Percentiles rank a stretch among this genome's conserved stretches.
Conservation (phyloP, 805 yeast species). For the Metschnikowia gruessii region DNA sequence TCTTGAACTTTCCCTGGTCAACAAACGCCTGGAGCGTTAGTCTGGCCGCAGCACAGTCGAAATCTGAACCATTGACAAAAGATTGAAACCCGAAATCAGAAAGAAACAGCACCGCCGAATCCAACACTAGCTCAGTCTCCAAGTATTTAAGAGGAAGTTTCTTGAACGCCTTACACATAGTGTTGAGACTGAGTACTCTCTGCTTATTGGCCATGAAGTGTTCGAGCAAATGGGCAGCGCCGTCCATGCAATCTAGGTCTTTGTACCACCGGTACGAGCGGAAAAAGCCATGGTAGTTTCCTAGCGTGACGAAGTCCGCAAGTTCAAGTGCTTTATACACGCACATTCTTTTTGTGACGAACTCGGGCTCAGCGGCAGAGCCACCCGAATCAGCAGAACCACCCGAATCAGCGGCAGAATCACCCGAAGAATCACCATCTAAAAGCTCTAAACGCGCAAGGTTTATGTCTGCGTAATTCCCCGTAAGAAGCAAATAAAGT, state of each 20-base stretch:
- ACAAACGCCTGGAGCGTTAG: conserved; percentile 35
- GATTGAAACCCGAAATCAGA: conserved; percentile 34
- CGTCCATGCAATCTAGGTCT: conserved; percentile 4
- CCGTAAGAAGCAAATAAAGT: conserved; percentile 71
- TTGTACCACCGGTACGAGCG: conserved; percentile 12
- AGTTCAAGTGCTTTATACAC: conserved; percentile 16
- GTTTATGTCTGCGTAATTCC: conserved; percentile 55
- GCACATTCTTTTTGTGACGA: conserved; percentile 3
- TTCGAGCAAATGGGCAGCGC: conserved; percentile 17
- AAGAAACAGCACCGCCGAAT: conserved; percentile 4
- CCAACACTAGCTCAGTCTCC: conserved; percentile 10
- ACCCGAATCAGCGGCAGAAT: too few relatives aligned
- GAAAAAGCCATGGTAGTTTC: conserved; percentile 38
- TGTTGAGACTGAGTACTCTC: conserved; percentile 16
- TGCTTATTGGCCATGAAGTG: conserved; percentile 19
- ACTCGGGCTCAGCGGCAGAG: neutral
- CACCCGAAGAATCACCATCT: conserved; percentile 8
- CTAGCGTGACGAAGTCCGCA: conserved; percentile 7
- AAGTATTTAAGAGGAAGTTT: conserved; percentile 11
- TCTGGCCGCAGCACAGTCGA: conserved; percentile 36
- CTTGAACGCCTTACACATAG: conserved; percentile 21
- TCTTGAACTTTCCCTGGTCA: conserved; percentile 42
- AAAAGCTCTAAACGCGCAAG: conserved; percentile 28
- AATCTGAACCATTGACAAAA: conserved; percentile 22
- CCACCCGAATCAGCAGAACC: too few relatives aligned